Conservation (phyloP, 2,329 filamentous ascomycete species). For the Hymenoscyphus occultus region DNA sequence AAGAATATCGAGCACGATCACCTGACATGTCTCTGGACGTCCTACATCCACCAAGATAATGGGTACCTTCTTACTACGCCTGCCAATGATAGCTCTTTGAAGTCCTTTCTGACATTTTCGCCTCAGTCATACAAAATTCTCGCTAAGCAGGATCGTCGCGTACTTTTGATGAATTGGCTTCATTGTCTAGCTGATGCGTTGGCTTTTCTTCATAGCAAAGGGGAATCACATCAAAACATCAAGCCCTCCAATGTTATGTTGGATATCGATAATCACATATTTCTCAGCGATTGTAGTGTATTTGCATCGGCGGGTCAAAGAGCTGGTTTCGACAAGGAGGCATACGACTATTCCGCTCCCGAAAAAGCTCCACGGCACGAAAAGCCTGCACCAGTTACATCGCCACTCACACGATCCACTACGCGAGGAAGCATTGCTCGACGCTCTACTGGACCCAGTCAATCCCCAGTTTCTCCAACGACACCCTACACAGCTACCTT, state of each 20-base stretch:
- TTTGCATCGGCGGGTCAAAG: constrained; percentile 45
- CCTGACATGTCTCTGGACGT: constrained; percentile 67
- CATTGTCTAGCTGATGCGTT: constrained; percentile 68
- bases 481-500: constrained; percentile 14
- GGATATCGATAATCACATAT: constrained; percentile 61
- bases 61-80: constrained; percentile 68
- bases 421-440: constrained; percentile 13
- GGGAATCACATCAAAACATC: constrained; percentile 65
- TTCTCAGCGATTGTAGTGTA: constrained; percentile 60
- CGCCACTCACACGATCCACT: constrained; percentile 38
- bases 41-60: constrained; percentile 61
- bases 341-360: constrained; percentile 70
- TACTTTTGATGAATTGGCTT: constrained; percentile 68
- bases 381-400: constrained; percentile 35
- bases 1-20: constrained; percentile 63
- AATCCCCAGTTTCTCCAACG: constrained; percentile 1
- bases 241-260: constrained; percentile 69
- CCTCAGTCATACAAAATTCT: constrained; percentile 61
- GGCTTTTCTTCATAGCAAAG: constrained; percentile 62
- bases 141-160: constrained; percentile 56
- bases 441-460: constrained; percentile 31
- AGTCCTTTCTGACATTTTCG: constrained; percentile 62
- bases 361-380: constrained; percentile 46
- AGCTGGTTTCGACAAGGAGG: constrained; percentile 61
- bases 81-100: constrained; percentile 63